Evolutionary conservation across 2,329 filamentous ascomycete species (phyloP).

Genomic region (Ophiostoma sp.): DNA sequence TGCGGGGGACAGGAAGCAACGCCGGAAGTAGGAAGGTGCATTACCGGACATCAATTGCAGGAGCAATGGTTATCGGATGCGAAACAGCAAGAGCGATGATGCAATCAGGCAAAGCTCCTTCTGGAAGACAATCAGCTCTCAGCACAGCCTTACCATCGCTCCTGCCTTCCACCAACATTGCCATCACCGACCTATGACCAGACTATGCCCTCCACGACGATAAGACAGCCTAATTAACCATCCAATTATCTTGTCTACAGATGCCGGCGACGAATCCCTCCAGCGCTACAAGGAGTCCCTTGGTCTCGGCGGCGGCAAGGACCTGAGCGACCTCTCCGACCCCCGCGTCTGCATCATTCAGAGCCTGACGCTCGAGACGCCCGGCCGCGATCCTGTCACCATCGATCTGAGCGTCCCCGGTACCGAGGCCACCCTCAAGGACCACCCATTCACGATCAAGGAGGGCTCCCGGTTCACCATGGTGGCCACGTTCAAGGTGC

Average conservation of each 20-base stretch:
- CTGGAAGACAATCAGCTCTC: background rate
- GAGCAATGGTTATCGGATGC: background rate
- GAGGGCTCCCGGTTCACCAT: constrained; percentile 92
- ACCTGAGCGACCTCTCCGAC: constrained; percentile 75
- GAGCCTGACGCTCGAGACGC: constrained; percentile 82
- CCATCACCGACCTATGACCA: too few relatives aligned
- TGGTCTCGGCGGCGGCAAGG: constrained; percentile 73
- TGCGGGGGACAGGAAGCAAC: background rate
- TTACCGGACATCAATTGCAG: background rate
- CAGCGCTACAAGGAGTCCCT: constrained; percentile 97
- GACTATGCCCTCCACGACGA: background rate
- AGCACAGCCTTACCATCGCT: background rate
- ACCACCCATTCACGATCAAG: constrained; percentile 96
- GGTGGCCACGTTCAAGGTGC: constrained; percentile 90
- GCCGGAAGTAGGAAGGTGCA: background rate
- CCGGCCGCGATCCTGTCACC: constrained; percentile 79
- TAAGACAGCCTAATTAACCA: background rate
- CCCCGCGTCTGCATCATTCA: constrained; percentile 91
- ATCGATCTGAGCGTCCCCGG: constrained; percentile 80
- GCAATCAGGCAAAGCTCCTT: background rate
- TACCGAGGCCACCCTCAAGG: constrained; percentile 75
- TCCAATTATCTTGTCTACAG: constrained; percentile 39
- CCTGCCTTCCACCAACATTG: background rate
- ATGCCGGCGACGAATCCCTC: constrained; percentile 83
- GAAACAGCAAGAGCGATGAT: background rate